phyloP scores from a whole-genome alignment of 345 rosid species.

The rapeseed (Brassica napus) region DNA sequence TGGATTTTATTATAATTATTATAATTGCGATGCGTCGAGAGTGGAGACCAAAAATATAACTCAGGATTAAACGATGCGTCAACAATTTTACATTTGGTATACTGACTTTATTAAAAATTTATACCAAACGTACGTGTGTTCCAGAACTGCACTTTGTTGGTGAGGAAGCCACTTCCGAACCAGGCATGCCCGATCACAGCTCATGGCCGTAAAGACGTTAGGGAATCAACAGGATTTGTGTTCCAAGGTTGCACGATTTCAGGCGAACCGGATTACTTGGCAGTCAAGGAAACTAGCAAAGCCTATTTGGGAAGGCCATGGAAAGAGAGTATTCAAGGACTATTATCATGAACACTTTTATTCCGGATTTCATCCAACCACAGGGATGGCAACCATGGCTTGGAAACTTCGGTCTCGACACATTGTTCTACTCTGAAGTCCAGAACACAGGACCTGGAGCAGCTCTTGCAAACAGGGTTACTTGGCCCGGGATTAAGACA shows the following conservation, averaged over 20 bases:
- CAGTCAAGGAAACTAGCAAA: constrained; percentile 22
- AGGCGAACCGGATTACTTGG: constrained; percentile 46
- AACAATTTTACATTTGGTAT: no score
- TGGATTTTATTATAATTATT: no score
- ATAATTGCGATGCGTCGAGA: no score
- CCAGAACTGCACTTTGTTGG: constrained; percentile 70
- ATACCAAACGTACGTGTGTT: constrained; percentile 32
- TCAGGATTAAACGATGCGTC: no score
- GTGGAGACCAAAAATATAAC: no score
- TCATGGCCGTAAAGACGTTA: constrained; percentile 52
- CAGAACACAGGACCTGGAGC: constrained; percentile 87
- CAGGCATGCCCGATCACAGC: constrained; percentile 72
- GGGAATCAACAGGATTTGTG: constrained; percentile 56
- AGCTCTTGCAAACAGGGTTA: constrained; percentile 43
- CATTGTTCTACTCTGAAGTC: constrained; percentile 65
- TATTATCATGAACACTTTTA: constrained; percentile 63
- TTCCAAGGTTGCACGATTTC: constrained; percentile 79
- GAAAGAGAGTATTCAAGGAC: constrained; percentile 58
- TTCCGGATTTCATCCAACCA: constrained; percentile 64
- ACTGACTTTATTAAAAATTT: no score
- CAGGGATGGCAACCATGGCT: constrained; percentile 79
- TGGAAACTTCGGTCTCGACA: constrained; percentile 53
- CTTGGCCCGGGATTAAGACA: constrained; percentile 66
- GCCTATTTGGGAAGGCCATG: constrained; percentile 77
- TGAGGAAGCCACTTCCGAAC: constrained; percentile 58